phyloP scores from a whole-genome alignment of 805 yeast genomes.

The Ogataea saltuana region DNA sequence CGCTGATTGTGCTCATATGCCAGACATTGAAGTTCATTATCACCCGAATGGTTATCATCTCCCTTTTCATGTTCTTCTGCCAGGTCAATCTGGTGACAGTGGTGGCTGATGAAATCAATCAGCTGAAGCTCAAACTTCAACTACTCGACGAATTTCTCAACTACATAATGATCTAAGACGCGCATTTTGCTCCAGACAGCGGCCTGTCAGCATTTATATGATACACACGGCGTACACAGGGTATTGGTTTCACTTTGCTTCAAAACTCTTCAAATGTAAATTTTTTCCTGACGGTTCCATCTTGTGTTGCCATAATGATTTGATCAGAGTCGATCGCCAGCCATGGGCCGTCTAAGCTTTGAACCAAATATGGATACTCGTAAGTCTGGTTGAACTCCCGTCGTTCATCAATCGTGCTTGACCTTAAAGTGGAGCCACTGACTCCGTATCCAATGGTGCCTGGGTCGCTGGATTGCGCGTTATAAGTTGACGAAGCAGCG shows the following conservation, averaged over 20 bases:
- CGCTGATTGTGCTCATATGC: slow-evolving; percentile 27
- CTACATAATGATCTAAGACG: slow-evolving; percentile 7
- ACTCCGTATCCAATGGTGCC: slow-evolving; percentile 5
- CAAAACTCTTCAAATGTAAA: slow-evolving; percentile 31
- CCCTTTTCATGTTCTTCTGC: slow-evolving; percentile 23
- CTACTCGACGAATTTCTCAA: slow-evolving; percentile 26
- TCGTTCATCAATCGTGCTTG: slow-evolving; percentile 70
- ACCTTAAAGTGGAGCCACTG: slow-evolving; percentile 31
- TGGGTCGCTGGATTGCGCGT: neutral
- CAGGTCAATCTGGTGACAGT: slow-evolving; percentile 22
- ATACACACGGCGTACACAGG: neutral
- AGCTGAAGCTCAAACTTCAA: slow-evolving; percentile 24
- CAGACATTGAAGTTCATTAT: slow-evolving; percentile 25
- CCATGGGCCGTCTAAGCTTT: slow-evolving; percentile 83
- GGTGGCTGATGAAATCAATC: slow-evolving; percentile 30
- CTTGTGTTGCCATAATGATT: slow-evolving; percentile 47
- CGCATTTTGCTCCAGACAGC: slow-evolving; percentile 2
- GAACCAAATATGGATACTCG: slow-evolving; percentile 72
- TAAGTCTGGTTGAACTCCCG: slow-evolving; percentile 73
- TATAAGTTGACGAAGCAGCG: neutral
- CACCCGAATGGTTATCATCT: slow-evolving; percentile 24
- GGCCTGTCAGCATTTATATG: neutral
- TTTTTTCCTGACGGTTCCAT: slow-evolving; percentile 35
- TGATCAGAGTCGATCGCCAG: slow-evolving; percentile 64
- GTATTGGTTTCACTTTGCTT: too few relatives aligned